Evolutionary conservation across 768 basidiomycete species (phyloP), one percentile per base, ranked within the genome.

Genomic region (Tylopilus vinaceipallidus): DNA sequence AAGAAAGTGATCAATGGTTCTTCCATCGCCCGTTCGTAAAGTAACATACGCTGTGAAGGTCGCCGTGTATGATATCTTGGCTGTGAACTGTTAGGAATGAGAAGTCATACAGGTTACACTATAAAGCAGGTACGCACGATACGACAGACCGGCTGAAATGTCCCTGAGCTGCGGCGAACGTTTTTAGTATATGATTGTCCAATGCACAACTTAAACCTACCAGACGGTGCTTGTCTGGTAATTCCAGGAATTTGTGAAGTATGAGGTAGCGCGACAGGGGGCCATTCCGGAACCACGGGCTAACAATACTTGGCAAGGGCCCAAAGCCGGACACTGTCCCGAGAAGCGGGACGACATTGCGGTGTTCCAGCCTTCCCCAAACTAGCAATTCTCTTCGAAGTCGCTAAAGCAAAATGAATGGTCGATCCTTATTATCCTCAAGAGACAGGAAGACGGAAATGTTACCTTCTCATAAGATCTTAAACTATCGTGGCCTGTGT

Each of bases 41-140:
- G 29, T 8, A 20, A 22, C 66, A 9, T 50, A 71, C 69, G 0
- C 68, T 70, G 41, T 73, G 67, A 13, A 73, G 58, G 50, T 75
- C 67, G 4, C 69, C 71, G 38, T 73, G 72, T 1, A 66, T 34
- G 17, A 73, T 32, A 4, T n/a, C 42, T 6, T 55, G 37, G n/a
- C 20, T 23, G n/a, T 69, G 65, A 4, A 66, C 67, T 66, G 19
- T 39, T n/a, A n/a, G 30, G 13, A 16, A 22, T 52, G 3, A 47
- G 39, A n/a, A 34, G 12, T n/a, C 13, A 35, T 17, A 17, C 1
- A 26, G 27, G 27, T 29, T 23, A 13, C 24, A 32, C 3, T 14
- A 22, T 39, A 9, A 16, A 37, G 19, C 35, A 32, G 20, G 3
- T n/a, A 53, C 67, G 19, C 43, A 66, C 64, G 59, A 46, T 66